Conservation (phyloP, 108 stramenopile species). For the Pseudonitzschia delicatissima region DNA sequence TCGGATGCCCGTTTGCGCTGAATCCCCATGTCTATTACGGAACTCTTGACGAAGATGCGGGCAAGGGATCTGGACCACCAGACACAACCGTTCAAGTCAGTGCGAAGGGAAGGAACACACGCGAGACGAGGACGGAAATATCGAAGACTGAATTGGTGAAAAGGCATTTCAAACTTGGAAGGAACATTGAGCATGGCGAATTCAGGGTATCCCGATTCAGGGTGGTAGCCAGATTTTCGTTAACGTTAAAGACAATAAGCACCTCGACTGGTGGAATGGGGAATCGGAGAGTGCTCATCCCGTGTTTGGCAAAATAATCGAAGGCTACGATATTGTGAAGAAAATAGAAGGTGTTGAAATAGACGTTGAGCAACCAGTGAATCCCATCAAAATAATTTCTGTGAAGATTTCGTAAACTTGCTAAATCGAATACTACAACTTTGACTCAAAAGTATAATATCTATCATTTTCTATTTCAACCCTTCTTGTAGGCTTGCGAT, state of each 20-base stretch:
- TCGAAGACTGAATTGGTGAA: conserved; percentile 43
- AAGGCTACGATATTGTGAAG: conserved; percentile 46
- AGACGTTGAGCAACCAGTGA: conserved; percentile 40
- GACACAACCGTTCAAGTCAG: conserved; percentile 34
- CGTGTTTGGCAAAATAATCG: conserved; percentile 55
- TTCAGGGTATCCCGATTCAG: conserved; percentile 46
- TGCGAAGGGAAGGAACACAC: conserved; percentile 39
- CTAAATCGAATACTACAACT: too few species aligned
- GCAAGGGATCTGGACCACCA: conserved; percentile 44
- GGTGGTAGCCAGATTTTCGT: conserved; percentile 64
- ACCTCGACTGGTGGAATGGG: conserved; percentile 50
- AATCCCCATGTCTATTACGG: conserved; percentile 43
- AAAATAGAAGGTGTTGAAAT: conserved; percentile 42
- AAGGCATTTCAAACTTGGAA: conserved; percentile 39
- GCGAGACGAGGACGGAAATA: conserved; percentile 38
- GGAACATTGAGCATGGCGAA: conserved; percentile 61
- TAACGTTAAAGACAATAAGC: conserved; percentile 52
- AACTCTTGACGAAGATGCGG: conserved; percentile 42
- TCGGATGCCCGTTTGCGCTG: conserved; percentile 49
- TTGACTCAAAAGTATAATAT: too few species aligned
- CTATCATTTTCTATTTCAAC: conserved; percentile 1
- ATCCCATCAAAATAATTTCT: conserved; percentile 51
- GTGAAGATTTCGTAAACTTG: conserved; percentile 17
- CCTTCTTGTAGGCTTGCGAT: conserved; percentile 35
- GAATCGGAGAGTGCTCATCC: conserved; percentile 50